Conservation (phyloP, 2,329 filamentous ascomycete genomes). For the Trichophaea hybrida region DNA sequence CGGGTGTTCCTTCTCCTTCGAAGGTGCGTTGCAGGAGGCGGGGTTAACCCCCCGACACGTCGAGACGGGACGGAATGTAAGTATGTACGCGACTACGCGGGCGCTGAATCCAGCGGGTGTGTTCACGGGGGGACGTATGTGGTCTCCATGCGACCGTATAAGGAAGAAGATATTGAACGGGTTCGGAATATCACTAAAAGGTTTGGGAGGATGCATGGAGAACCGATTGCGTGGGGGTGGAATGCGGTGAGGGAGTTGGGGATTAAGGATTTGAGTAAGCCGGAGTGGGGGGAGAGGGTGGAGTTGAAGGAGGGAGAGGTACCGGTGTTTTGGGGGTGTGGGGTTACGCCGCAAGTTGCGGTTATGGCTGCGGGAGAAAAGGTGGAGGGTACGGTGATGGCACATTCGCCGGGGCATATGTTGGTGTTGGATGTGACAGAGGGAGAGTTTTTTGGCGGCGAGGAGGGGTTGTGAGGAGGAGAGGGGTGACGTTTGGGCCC, state of each 20-base stretch:
- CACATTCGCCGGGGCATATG: conserved; percentile 47
- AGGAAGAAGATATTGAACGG: conserved; percentile 35
- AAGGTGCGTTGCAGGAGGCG: conserved; percentile 40
- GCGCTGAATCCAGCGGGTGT: conserved; percentile 44
- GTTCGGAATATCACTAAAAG: conserved; percentile 43
- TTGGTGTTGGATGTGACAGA: conserved; percentile 41
- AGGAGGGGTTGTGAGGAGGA: too few species aligned
- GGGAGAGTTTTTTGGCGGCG: conserved; percentile 29
- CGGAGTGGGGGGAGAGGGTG: conserved; percentile 45
- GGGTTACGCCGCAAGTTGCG: conserved; percentile 51
- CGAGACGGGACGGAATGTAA: conserved; percentile 36
- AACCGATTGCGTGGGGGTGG: conserved; percentile 53
- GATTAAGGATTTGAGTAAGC: conserved; percentile 36
- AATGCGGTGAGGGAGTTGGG: conserved; percentile 40
- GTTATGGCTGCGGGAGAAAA: conserved; percentile 39
- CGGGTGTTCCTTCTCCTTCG: conserved; percentile 51
- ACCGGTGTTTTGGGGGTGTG: conserved; percentile 50
- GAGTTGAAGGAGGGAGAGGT: conserved; percentile 34
- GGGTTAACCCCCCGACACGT: conserved; percentile 42
- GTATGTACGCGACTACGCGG: conserved; percentile 48
- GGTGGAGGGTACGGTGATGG: conserved; percentile 44
- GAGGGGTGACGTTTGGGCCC: too few species aligned
- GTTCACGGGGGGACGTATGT: conserved; percentile 44
- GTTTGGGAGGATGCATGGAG: conserved; percentile 46
- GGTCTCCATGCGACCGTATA: conserved; percentile 50